Conservation (phyloP, 768 basidiomycete species). For the Sarcodon sp. region DNA sequence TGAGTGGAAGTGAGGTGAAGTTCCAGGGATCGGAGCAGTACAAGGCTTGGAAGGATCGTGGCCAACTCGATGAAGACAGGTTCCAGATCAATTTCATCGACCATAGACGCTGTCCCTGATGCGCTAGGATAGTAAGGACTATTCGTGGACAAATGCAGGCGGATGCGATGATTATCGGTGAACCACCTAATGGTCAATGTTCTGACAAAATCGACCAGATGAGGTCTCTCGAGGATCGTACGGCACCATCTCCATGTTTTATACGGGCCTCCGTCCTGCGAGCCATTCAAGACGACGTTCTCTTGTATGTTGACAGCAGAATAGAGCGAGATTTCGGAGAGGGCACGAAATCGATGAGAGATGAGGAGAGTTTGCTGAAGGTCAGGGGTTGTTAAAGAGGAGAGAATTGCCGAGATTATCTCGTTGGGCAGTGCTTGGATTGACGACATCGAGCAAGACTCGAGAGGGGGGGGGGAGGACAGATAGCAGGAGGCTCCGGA, state of each 20-base stretch:
- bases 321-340: conserved; percentile 51
- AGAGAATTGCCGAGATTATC: conserved; percentile 36
- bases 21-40: conserved; percentile 40
- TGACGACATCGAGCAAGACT: conserved; percentile 2
- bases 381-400: conserved; percentile 12
- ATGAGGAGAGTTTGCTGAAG: conserved; percentile 30
- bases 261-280: conserved; percentile 7
- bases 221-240: conserved; percentile 30
- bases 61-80: conserved; percentile 17
- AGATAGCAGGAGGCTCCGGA: neutral
- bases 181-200: conserved; percentile 45
- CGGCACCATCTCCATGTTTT: conserved; percentile 38
- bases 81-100: conserved; percentile 9
- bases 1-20: conserved; percentile 11
- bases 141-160: conserved; percentile 9
- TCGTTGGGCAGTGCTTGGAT: conserved; percentile 35
- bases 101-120: neutral
- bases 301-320: conserved; percentile 37
- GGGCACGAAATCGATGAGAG: conserved; percentile 27
- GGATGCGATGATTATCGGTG: conserved; percentile 15
- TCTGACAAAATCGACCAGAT: conserved; percentile 32
- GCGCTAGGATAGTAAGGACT: conserved; percentile 8
- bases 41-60: conserved; percentile 26
- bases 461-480: conserved; percentile 1
- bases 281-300: conserved; percentile 14